These are phyloP conservation scores for Lodderomyces oxycetoniae DNA, from an alignment of 1,139 yeast genomes.

Conservation along the genomic window DNA sequence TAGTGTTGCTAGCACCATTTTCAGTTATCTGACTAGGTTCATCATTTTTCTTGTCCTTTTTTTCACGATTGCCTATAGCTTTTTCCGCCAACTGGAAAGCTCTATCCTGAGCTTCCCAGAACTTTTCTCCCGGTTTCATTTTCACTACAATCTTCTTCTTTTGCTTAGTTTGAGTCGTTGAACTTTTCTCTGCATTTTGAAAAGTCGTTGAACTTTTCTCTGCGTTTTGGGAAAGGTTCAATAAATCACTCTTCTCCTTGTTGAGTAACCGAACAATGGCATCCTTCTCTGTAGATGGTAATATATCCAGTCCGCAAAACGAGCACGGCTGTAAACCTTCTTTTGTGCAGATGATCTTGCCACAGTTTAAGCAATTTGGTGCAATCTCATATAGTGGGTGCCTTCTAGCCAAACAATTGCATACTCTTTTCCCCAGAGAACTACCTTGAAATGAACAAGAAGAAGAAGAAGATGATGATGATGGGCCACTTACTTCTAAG, in stretches of 20 bases:
- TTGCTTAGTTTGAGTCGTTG: conserved; percentile 13
- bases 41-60: conserved; percentile 30
- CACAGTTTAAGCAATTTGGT: conserved; percentile 92
- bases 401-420: conserved; percentile 79
- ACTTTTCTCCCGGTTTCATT: conserved; percentile 56
- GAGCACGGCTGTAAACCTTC: conserved; percentile 93
- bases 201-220: conserved; percentile 13
- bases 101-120: conserved; percentile 65
- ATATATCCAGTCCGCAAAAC: conserved; percentile 66
- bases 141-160: conserved; percentile 45
- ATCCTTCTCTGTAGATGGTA: conserved; percentile 56
- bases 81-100: conserved; percentile 52
- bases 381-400: conserved; percentile 88
- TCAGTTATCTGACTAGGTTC: conserved; percentile 15
- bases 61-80: conserved; percentile 28
- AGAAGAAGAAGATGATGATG: no score
- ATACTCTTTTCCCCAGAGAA: conserved; percentile 26
- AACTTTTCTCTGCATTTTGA: conserved; percentile 4
- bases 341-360: conserved; percentile 82
- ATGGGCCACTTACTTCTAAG: conserved; percentile 28
- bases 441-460: conserved; percentile 5
- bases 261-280: conserved; percentile 52
- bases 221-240: conserved; percentile 11
- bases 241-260: conserved; percentile 35
- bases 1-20: conserved; percentile 1